These are phyloP conservation scores for Daldinia eschscholtzii DNA, from an alignment of 2,329 filamentous ascomycete species.

Conservation along the genomic window DNA sequence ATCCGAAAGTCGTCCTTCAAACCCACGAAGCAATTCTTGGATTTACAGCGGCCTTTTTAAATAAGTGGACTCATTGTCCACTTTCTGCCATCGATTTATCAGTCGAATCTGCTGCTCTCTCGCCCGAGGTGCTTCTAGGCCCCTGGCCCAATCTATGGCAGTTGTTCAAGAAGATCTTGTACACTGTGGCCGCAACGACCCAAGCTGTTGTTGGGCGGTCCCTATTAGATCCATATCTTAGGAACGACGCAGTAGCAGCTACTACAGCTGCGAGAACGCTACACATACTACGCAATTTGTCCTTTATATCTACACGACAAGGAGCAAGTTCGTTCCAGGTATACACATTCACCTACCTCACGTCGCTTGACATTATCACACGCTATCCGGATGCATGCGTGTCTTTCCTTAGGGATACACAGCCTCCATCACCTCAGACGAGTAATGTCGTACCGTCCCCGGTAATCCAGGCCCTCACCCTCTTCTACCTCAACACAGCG, in stretches of 20 bases:
- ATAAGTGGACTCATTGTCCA: conserved; percentile 80
- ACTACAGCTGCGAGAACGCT: conserved; percentile 78
- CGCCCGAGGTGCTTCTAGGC: conserved; percentile 72
- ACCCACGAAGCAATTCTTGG: conserved; percentile 72
- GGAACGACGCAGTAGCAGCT: conserved; percentile 65
- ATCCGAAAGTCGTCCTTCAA: conserved; percentile 61
- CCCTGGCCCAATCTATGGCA: conserved; percentile 82
- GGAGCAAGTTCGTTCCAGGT: conserved; percentile 82
- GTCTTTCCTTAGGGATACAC: conserved; percentile 74
- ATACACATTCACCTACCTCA: conserved; percentile 85
- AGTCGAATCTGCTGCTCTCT: conserved; percentile 73
- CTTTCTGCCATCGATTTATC: conserved; percentile 78
- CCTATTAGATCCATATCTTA: conserved; percentile 64
- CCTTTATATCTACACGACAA: conserved; percentile 83
- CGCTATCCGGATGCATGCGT: conserved; percentile 76
- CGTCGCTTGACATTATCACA: conserved; percentile 83
- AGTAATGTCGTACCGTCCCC: conserved; percentile 70
- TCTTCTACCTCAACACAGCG: conserved; percentile 88
- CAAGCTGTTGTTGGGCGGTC: conserved; percentile 77
- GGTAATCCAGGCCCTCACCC: conserved; percentile 78
- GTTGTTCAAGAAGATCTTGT: conserved; percentile 80
- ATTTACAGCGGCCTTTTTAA: conserved; percentile 75
- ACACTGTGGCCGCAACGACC: conserved; percentile 79
- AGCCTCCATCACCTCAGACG: conserved; percentile 59
- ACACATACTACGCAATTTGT: conserved; percentile 79